Evolutionary conservation across 192 early-diverging fungal genomes (phyloP), one percentile per base, ranked within the genome.

Genomic region (Cetraspora pellucida): DNA sequence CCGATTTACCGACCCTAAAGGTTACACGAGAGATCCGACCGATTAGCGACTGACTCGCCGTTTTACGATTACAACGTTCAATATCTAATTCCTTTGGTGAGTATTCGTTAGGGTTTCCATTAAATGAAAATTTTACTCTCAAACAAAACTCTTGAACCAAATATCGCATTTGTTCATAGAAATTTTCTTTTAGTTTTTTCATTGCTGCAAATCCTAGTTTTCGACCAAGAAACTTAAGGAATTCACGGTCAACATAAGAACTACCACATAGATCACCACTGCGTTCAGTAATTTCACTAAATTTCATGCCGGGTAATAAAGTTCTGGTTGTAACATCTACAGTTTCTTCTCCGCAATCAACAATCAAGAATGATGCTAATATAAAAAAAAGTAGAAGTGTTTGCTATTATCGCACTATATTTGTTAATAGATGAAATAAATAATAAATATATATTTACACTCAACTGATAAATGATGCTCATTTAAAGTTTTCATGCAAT

Each of bases 181-280:
- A 19, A 78, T 81, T 58, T 74, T 70, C 55, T 70, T 79, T 67
- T 81, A 83, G 43, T 81, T 82, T 49, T 72, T 61, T 46, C 76
- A 75, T 14, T 84, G 77, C 47, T 81, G 60, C 28, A 68, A 74
- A n/a, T 74, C 79, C 86, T 85, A 84, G 49, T 82, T 82, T 68
- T 82, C 72, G 49, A 82, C 84, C 72, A 85, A 80, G 61, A 43
- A 82, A 81, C 78, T 83, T 86, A 66, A 82, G 81, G 14, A 81
- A 78, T 10, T 82, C 84, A 23, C 86, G 83, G 50, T 85, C 79
- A 49, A 86, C 85, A 23, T 75, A 79, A 16, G 86, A 81, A 44
- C 82, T 79, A 52, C 87, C 87, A n/a, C 76, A 71, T 28, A 89
- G 50, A 3, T 81, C 82, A 25, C 84, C 64, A 23, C 77, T 55